Evolutionary conservation across 2,329 filamentous ascomycete species (phyloP), one percentile per base, ranked within the genome.

Genomic region (Apiospora malaysiana): DNA sequence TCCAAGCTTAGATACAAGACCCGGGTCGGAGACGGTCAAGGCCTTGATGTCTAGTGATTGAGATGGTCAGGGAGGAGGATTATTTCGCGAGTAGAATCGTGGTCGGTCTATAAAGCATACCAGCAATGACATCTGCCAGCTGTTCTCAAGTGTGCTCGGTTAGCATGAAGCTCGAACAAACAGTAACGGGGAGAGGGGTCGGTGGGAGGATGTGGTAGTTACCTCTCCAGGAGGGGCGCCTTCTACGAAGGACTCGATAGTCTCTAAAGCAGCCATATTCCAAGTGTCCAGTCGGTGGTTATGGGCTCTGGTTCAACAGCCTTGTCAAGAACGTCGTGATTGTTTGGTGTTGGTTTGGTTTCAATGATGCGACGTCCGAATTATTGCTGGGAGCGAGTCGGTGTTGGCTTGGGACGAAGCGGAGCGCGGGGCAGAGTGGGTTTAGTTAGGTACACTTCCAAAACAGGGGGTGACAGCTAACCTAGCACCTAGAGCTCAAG

Each of bases 191-290:
- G 51, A 23, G 43, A 59, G 71, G 66, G 69, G 66, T 68, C 67
- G 56, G 65, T 66, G 56, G 70, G 70, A 73, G 73, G 74, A 74
- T 81, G 70, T 72, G 68, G 40, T 71, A 67, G 84, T 77, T 89
- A 97, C 95, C 92, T 99, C 96, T 86, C 96, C 96, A 27, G 96
- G 96, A 66, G 96, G 96, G 78, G 96, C 94, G 79, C 94, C 94
- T 85, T 97, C 92, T 75, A 99, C 92, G 82, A 98, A 99, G 68
- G 94, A 92, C 76, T 94, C 93, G 75, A 94, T 86, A 70, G 91
- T 90, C 72, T 89, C 86, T 74, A 89, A 76, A 70, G 84, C 81
- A 69, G 80, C 79, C 71, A 72, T 72, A 40, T 23, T 46, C 8
- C 27, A 47, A 16, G 25, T 40, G 8, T n/a, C 40, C 10, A 8